Conservation (phyloP, 2,329 filamentous ascomycete genomes). For the Aspergillus brunneoviolaceus region DNA sequence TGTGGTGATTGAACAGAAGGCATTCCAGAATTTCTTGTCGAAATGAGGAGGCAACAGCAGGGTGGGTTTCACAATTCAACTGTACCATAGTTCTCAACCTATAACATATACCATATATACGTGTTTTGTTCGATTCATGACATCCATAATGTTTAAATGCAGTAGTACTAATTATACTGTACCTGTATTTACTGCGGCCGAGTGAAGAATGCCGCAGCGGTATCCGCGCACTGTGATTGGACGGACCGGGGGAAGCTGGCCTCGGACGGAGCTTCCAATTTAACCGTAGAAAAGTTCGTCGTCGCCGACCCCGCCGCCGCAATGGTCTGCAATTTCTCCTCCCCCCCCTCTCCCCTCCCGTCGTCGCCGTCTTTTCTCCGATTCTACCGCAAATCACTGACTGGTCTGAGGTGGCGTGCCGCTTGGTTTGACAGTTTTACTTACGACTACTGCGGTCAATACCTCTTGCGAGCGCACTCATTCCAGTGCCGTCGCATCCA, state of each 20-base stretch:
- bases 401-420: neutral
- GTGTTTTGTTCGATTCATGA: neutral
- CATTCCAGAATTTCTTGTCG: constrained; percentile 89
- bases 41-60: constrained; percentile 53
- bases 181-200: neutral
- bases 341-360: neutral
- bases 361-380: constrained; percentile 5
- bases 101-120: neutral
- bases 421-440: too few species aligned
- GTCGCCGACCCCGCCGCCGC: constrained; percentile 28
- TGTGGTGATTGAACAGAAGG: constrained; percentile 92
- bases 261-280: constrained; percentile 10
- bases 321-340: constrained; percentile 20
- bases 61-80: neutral
- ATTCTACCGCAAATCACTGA: neutral
- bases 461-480: neutral
- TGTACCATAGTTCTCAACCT: constrained; percentile 3
- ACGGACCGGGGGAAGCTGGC: constrained; percentile 12
- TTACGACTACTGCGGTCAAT: neutral
- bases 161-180: too few species aligned
- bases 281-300: constrained; percentile 27
- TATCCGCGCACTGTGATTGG: constrained; percentile 20
- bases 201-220: neutral
- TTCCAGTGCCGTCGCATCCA: constrained; percentile 11
- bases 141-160: neutral